Conservation (phyloP, 495 filamentous ascomycete genomes). For the Cenococcum geophilum region DNA sequence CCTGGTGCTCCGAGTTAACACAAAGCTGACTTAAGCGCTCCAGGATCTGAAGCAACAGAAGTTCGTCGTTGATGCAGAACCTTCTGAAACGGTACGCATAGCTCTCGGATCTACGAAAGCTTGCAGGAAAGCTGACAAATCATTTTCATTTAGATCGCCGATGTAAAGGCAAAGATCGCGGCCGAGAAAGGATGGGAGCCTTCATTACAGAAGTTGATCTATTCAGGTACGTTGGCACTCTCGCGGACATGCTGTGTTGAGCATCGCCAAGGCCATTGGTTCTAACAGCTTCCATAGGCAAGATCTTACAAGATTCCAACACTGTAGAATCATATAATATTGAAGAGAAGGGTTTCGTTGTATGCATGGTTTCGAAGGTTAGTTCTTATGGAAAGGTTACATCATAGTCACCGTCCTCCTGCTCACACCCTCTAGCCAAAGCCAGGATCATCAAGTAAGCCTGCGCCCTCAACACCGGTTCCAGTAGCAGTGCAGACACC, state of each 20-base stretch:
- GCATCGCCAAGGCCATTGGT: conserved; percentile 9
- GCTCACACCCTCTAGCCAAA: conserved; percentile 50
- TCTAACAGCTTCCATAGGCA: conserved; percentile 54
- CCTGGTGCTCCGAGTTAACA: conserved; percentile 7
- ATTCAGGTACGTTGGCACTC: conserved; percentile 68
- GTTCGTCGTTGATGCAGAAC: conserved; percentile 90
- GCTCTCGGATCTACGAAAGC: background rate
- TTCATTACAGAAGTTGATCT: conserved; percentile 87
- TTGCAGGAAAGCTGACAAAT: conserved; percentile 4
- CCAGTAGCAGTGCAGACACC: conserved; percentile 62
- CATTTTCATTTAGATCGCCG: conserved; percentile 55
- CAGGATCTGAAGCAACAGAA: conserved; percentile 95
- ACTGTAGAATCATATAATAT: conserved; percentile 94
- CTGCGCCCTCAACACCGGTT: conserved; percentile 56
- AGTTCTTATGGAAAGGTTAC: conserved; percentile 8
- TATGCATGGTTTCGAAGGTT: conserved; percentile 96
- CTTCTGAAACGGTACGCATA: conserved; percentile 75
- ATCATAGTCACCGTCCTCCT: background rate
- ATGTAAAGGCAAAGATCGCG: conserved; percentile 84
- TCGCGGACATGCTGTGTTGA: background rate
- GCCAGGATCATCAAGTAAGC: conserved; percentile 52
- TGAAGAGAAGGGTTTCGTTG: conserved; percentile 98
- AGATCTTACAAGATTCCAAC: conserved; percentile 95
- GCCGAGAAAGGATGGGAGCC: conserved; percentile 88
- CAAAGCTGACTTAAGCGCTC: conserved; percentile 32